Evolutionary conservation across 805 yeast genomes (phyloP), one percentile per base, ranked within the genome.

Genomic region (Candida yuanshanica): DNA sequence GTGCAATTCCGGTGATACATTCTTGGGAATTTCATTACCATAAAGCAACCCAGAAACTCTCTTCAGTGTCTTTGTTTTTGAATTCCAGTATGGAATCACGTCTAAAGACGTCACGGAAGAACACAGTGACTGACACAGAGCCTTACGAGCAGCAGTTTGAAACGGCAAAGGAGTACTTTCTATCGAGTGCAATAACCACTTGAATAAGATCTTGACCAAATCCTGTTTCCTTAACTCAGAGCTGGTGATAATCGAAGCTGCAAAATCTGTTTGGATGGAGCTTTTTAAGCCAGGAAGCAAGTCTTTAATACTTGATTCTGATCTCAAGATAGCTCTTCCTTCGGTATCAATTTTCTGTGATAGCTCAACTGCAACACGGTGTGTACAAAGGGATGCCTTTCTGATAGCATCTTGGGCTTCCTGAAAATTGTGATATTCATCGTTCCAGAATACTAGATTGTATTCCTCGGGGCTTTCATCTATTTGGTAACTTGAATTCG

Each of bases 391-490:
- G 1, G 63, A 53, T 1, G 69, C 69, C 2, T 57, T 56, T 5
- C 49, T 49, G 27, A 80, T 67, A 4, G 78, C 76, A 11, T 60
- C 57, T 14, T 64, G 66, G 2, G 85, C 85, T 43, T 76, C 74
- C 2, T 69, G 65, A 48, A 71, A 75, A 50, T 77, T 74, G 52
- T 85, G 93, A 48, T 68, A 70, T 52, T 85, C 93, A 54, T 85
- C 95, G 57, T 85, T 85, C 83, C 90, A 85, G n/a, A 83, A 65
- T 18, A 81, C 55, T 33, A 66, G 61, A 64, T 73, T 79, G 12
- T 65, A 60, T 17, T 60, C 43, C 2, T 33, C 31, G 12, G 14
- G 20, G 9, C 5, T 31, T 14, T 11, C 31, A 27, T 27, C 11
- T 10, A 10, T 27, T 18, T 27, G n/a, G 14, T 27, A 7, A 18